These are phyloP conservation scores for Kurtzmaniella natalensis DNA, from an alignment of 1,139 yeast genomes.

Conservation along the genomic window DNA sequence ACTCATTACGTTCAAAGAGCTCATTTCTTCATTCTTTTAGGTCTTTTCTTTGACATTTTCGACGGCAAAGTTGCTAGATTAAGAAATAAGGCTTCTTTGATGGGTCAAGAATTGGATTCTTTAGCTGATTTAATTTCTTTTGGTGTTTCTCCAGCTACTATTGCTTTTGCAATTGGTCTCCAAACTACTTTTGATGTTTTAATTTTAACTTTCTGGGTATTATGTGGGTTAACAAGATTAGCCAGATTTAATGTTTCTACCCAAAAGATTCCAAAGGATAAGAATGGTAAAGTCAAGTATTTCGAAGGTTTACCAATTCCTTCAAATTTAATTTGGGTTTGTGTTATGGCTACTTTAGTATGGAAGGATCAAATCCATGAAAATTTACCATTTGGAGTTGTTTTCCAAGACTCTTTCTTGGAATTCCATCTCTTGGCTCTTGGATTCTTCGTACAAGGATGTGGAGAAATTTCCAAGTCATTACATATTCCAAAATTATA, in stretches of 20 bases:
- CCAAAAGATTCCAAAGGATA: slow-evolving; percentile 86
- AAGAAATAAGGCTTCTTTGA: slow-evolving; percentile 83
- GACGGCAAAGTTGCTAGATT: slow-evolving; percentile 97
- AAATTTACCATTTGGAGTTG: slow-evolving; percentile 63
- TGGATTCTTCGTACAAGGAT: slow-evolving; percentile 74
- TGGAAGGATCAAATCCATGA: slow-evolving; percentile 43
- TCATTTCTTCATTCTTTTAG: slow-evolving; percentile 80
- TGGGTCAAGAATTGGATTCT: slow-evolving; percentile 97
- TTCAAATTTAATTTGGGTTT: slow-evolving; percentile 72
- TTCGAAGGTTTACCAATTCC: slow-evolving; percentile 98
- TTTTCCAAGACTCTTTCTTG: slow-evolving; percentile 48
- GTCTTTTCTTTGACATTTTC: slow-evolving; percentile 90
- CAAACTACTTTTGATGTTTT: slow-evolving; percentile 78
- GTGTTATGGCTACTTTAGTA: slow-evolving; percentile 63
- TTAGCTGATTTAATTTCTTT: slow-evolving; percentile 91
- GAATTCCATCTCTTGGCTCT: slow-evolving; percentile 73
- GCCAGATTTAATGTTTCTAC: slow-evolving; percentile 96
- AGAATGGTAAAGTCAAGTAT: slow-evolving; percentile 69
- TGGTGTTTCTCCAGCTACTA: slow-evolving; percentile 90
- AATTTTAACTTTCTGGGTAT: slow-evolving; percentile 75
- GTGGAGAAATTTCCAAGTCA: slow-evolving; percentile 88
- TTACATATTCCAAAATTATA: slow-evolving; percentile 87
- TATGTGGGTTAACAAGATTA: slow-evolving; percentile 89
- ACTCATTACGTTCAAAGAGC: slow-evolving; percentile 81
- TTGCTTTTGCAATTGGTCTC: slow-evolving; percentile 89